Evolutionary conservation across 768 basidiomycete genomes (phyloP).

Genomic region (Gloeostereum incarnatum): DNA sequence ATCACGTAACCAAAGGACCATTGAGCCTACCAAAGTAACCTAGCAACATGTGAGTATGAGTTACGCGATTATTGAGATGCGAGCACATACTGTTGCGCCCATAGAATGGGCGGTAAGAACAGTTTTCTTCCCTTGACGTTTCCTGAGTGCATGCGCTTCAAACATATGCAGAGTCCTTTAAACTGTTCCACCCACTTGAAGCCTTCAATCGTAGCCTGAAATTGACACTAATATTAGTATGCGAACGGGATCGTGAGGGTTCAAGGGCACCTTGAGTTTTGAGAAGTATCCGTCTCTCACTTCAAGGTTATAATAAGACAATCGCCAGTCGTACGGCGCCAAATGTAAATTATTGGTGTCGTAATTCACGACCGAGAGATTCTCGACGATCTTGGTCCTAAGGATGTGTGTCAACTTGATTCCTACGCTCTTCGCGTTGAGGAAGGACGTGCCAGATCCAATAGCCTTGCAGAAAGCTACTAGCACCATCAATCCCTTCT

Average conservation of each 20-base stretch:
- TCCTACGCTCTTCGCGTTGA: not conserved
- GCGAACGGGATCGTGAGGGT: too few species aligned
- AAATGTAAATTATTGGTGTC: slow-evolving; percentile 84
- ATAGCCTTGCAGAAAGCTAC: slow-evolving; percentile 81
- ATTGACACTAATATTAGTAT: too few species aligned
- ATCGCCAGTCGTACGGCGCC: slow-evolving; percentile 87
- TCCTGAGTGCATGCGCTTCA: slow-evolving; percentile 24
- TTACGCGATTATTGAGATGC: not conserved
- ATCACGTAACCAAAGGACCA: not conserved
- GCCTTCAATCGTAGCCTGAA: slow-evolving; percentile 70
- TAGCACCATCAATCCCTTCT: slow-evolving; percentile 87
- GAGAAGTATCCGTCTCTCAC: slow-evolving; percentile 88
- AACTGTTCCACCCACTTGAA: slow-evolving; percentile 40
- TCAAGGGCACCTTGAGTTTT: slow-evolving; percentile 71
- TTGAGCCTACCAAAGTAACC: slow-evolving; percentile 29
- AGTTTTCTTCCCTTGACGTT: slow-evolving; percentile 64
- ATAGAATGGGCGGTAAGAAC: slow-evolving; percentile 84
- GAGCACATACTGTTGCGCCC: slow-evolving; percentile 60
- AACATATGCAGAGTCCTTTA: not conserved
- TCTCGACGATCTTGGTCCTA: slow-evolving; percentile 90
- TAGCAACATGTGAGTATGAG: slow-evolving; percentile 6
- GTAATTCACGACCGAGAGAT: slow-evolving; percentile 87
- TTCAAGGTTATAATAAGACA: slow-evolving; percentile 87
- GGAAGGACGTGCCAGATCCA: slow-evolving; percentile 70
- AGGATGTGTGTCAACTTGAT: not conserved